phyloP scores from a whole-genome alignment of 257 asterid species.

The Eustoma russellianum region DNA sequence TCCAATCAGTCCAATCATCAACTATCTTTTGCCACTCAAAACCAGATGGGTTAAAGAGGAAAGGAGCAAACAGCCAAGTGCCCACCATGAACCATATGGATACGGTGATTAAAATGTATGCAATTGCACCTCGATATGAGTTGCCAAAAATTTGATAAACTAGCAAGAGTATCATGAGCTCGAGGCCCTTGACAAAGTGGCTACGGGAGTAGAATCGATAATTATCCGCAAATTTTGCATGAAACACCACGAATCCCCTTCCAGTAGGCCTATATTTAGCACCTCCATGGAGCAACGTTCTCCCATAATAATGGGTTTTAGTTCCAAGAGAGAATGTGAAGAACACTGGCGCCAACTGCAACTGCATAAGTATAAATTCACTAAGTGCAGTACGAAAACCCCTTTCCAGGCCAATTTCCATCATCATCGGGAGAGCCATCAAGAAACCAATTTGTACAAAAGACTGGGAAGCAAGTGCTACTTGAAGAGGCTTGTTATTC shows the following conservation, averaged over 20 bases:
- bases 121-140: constrained; percentile 55
- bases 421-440: constrained; percentile 98
- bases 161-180: constrained; percentile 69
- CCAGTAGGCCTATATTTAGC: constrained; percentile 91
- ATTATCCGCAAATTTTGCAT: constrained; percentile 93
- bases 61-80: constrained; percentile 97
- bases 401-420: constrained; percentile 92
- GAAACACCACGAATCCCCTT: constrained; percentile 98
- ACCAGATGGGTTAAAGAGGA: constrained; percentile 97
- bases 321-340: constrained; percentile 97
- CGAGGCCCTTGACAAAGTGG: constrained; percentile 93
- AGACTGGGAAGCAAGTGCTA: constrained; percentile 92
- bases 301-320: constrained; percentile 83
- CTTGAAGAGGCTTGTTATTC: constrained; percentile 68
- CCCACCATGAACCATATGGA: constrained; percentile 99
- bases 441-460: constrained; percentile 90
- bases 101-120: constrained; percentile 70
- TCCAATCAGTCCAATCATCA: constrained; percentile 99
- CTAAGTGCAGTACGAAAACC: constrained; percentile 93
- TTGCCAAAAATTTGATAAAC: constrained; percentile 87
- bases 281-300: constrained; percentile 96
- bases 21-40: constrained; percentile 99
- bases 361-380: constrained; percentile 89
- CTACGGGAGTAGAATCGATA: constrained; percentile 96
- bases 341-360: constrained; percentile 93